Evolutionary conservation across 768 basidiomycete species (phyloP).

Genomic region (Candolleomyces eurysporus): DNA sequence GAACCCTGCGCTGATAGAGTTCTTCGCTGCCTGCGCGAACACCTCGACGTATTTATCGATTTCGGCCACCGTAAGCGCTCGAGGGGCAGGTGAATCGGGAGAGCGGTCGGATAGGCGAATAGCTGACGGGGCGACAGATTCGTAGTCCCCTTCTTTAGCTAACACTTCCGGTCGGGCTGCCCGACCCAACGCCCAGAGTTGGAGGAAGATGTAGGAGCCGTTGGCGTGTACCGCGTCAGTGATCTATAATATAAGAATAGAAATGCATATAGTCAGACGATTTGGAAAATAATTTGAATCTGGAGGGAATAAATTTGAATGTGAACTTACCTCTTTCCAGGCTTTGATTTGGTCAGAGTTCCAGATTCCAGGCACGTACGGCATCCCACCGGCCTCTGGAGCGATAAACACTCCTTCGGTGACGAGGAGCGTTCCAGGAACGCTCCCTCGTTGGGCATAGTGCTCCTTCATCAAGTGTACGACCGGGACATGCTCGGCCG

Average conservation of each 20-base stretch:
- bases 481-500: conserved; percentile 32
- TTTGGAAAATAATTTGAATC: not conserved
- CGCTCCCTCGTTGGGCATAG: conserved; percentile 45
- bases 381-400: conserved; percentile 44
- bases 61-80: conserved; percentile 44
- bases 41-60: conserved; percentile 48
- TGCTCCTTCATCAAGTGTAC: conserved; percentile 38
- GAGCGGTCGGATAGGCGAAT: conserved; percentile 18
- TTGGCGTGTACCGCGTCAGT: conserved; percentile 38
- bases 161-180: conserved; percentile 33
- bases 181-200: conserved; percentile 58
- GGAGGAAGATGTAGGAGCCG: conserved; percentile 45
- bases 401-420: conserved; percentile 58
- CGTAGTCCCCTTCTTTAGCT: conserved; percentile 28
- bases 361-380: conserved; percentile 62
- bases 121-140: conserved; percentile 31
- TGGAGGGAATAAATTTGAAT: no score
- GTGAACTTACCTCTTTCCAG: conserved; percentile 50
- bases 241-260: conserved; percentile 33
- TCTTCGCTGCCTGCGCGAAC: conserved; percentile 53
- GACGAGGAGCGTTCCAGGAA: conserved; percentile 54
- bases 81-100: conserved; percentile 25
- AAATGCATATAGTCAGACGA: not conserved
- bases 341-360: conserved; percentile 54
- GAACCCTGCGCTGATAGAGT: conserved; percentile 62